Percentiles rank a stretch among this genome's conserved stretches.
Conservation (phyloP, 768 basidiomycete genomes). For the Lactifluus piperatus region DNA sequence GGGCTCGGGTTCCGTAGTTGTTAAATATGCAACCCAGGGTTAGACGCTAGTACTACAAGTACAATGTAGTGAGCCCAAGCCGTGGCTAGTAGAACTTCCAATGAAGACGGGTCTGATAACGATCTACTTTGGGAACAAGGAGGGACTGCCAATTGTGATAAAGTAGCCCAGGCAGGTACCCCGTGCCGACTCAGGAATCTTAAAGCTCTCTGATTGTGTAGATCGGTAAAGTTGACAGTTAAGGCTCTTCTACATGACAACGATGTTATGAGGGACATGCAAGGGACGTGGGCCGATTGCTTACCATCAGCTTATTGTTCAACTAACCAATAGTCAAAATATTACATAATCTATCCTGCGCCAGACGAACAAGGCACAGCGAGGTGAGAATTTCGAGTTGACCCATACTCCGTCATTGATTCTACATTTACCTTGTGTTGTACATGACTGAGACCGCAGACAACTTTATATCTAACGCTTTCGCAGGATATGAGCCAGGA, state of each 20-base stretch:
- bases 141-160: neutral
- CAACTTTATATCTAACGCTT: neutral
- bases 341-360: too few species aligned
- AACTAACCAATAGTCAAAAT: too few species aligned
- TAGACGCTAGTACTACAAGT: neutral
- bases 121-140: neutral
- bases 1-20: neutral
- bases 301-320: too few species aligned
- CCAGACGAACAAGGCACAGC: too few species aligned
- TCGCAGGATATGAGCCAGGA: neutral
- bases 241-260: too few species aligned
- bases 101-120: neutral
- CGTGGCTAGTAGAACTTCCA: neutral
- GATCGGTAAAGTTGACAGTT: too few species aligned
- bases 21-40: neutral
- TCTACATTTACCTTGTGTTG: neutral
- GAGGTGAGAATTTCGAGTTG: neutral
- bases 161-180: too few species aligned
- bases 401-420: too few species aligned
- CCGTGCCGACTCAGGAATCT: neutral
- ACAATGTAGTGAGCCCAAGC: neutral
- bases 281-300: too few species aligned
- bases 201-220: neutral
- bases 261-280: too few species aligned
- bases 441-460: neutral